These are phyloP conservation scores for Fraxinus quadrangulata DNA, from an alignment of 257 asterid genomes.

Conservation along the genomic window DNA sequence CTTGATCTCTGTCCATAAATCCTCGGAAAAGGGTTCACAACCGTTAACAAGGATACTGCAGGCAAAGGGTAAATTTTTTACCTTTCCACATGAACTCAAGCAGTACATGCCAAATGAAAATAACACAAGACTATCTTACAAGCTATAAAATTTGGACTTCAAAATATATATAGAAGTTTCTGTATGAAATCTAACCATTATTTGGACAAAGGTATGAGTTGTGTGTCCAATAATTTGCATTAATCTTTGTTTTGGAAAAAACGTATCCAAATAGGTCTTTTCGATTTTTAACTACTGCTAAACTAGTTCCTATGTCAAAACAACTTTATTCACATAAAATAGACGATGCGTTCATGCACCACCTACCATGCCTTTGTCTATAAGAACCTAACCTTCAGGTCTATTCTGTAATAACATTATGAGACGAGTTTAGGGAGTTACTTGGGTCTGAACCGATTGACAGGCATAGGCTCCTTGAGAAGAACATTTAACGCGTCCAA, in stretches of 20 bases:
- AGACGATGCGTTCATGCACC: background rate
- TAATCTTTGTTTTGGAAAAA: background rate
- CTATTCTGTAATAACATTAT: background rate
- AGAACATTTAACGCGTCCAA: slow-evolving; percentile 52
- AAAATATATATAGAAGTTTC: too few species aligned
- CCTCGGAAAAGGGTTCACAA: slow-evolving; percentile 66
- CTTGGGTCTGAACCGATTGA: slow-evolving; percentile 71
- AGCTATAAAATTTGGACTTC: background rate
- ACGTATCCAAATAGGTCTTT: too few species aligned
- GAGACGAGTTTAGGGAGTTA: slow-evolving; percentile 22
- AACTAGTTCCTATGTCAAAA: too few species aligned
- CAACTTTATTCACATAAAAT: background rate
- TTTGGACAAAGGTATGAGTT: too few species aligned
- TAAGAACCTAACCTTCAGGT: background rate
- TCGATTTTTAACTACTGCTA: too few species aligned
- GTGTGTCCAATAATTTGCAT: background rate
- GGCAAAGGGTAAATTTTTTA: slow-evolving; percentile 4
- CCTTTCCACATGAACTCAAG: slow-evolving; percentile 33
- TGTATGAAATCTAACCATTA: background rate
- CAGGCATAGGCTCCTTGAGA: slow-evolving; percentile 51
- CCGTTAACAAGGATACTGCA: slow-evolving; percentile 71
- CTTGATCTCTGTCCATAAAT: slow-evolving; percentile 59
- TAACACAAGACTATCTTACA: background rate
- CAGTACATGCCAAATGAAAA: slow-evolving; percentile 14
- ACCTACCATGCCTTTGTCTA: background rate